Conservation (phyloP, 2,329 filamentous ascomycete species). For the Aspergillus neoniger region DNA sequence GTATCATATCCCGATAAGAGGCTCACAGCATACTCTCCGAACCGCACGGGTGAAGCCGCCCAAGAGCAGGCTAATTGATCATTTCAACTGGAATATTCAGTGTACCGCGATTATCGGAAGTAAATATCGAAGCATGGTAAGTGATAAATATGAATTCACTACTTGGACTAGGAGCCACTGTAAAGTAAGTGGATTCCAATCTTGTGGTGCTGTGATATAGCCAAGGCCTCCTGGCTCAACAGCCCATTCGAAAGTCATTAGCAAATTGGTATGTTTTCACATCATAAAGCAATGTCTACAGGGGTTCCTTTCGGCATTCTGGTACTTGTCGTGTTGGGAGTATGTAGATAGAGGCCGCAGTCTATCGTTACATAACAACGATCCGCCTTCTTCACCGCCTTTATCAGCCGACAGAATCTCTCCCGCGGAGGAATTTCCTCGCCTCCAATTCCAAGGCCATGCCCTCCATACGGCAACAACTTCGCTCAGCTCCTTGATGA, state of each 20-base stretch:
- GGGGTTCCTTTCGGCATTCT: no score
- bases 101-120: not conserved
- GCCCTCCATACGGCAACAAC: not conserved
- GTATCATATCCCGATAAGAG: slow-evolving; percentile 5
- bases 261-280: no score
- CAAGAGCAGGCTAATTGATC: not conserved
- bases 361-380: not conserved
- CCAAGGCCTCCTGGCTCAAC: no score
- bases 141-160: no score
- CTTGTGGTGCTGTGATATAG: no score
- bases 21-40: not conserved
- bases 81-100: not conserved
- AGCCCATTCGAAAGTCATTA: no score
- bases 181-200: no score
- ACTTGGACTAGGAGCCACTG: no score
- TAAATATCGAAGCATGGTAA: not conserved
- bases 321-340: no score
- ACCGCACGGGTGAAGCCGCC: not conserved
- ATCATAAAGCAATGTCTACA: no score
- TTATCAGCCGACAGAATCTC: not conserved
- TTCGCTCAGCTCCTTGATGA: slow-evolving; percentile 4
- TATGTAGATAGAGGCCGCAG: not conserved
- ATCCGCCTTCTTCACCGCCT: slow-evolving; percentile 16
- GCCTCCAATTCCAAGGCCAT: not conserved
- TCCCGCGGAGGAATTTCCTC: not conserved